These are phyloP conservation scores for Penicillium sp. DNA, from an alignment of 2,329 filamentous ascomycete genomes.

Conservation along the genomic window DNA sequence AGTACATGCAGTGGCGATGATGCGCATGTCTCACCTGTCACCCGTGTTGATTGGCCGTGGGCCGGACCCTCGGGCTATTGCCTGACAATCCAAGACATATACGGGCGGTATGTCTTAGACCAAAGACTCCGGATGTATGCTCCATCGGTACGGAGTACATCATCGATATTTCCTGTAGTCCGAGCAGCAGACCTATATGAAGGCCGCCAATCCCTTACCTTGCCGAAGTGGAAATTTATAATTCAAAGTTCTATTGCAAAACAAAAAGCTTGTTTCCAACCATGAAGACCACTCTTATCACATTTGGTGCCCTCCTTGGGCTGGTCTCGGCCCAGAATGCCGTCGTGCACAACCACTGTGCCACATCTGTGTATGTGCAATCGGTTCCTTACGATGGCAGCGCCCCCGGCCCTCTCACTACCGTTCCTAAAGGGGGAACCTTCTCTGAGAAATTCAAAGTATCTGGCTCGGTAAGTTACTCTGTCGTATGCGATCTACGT, in stretches of 20 bases:
- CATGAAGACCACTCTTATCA: slow-evolving; percentile 23
- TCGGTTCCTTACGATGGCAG: slow-evolving; percentile 28
- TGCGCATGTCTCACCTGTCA: slow-evolving; percentile 24
- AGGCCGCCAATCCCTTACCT: slow-evolving; percentile 11
- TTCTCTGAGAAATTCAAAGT: slow-evolving; percentile 25
- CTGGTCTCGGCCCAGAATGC: slow-evolving; percentile 25
- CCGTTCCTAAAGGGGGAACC: slow-evolving; percentile 18
- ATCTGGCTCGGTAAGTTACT: slow-evolving; percentile 25
- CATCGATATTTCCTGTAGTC: slow-evolving; percentile 6
- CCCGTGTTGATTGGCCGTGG: slow-evolving; percentile 15
- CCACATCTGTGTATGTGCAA: slow-evolving; percentile 23
- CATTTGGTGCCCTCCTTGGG: slow-evolving; percentile 20
- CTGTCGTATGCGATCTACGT: not conserved
- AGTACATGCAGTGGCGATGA: slow-evolving; percentile 16
- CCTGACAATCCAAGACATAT: slow-evolving; percentile 21
- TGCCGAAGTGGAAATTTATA: slow-evolving; percentile 7
- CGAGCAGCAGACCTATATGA: slow-evolving; percentile 18
- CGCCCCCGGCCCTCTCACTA: slow-evolving; percentile 24
- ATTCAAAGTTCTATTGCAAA: slow-evolving; percentile 8
- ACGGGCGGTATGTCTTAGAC: slow-evolving; percentile 24
- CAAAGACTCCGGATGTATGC: slow-evolving; percentile 3
- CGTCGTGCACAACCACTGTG: slow-evolving; percentile 25
- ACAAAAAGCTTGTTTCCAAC: slow-evolving; percentile 8
- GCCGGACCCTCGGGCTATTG: slow-evolving; percentile 7
- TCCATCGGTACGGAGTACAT: slow-evolving; percentile 10